Conservation (phyloP, 768 basidiomycete genomes). For the Macrolepiota dolichaula region DNA sequence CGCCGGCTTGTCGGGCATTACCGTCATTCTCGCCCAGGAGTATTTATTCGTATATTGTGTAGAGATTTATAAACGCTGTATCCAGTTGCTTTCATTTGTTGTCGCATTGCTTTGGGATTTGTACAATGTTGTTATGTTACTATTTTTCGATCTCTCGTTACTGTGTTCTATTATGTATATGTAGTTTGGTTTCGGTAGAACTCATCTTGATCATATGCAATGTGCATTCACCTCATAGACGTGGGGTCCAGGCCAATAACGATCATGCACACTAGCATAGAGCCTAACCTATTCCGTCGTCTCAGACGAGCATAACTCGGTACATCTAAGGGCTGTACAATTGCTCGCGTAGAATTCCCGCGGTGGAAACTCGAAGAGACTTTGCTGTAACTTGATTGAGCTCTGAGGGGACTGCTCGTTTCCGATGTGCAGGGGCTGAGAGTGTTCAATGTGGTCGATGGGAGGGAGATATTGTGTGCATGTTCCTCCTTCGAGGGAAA, state of each 20-base stretch:
- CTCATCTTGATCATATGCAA: too few relatives aligned
- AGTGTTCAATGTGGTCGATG: neutral
- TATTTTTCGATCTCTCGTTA: neutral
- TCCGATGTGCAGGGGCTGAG: slow-evolving; percentile 1
- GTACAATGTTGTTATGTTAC: slow-evolving; percentile 1
- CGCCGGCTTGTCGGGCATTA: neutral
- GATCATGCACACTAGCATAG: too few relatives aligned
- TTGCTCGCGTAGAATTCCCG: neutral
- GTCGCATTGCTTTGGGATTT: neutral
- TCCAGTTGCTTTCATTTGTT: neutral
- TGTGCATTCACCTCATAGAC: too few relatives aligned
- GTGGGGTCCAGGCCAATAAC: too few relatives aligned
- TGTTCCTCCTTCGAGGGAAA: neutral
- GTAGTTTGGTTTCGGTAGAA: neutral
- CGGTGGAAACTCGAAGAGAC: neutral
- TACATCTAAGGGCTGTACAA: too few relatives aligned
- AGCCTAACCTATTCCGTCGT: too few relatives aligned
- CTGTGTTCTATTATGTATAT: neutral
- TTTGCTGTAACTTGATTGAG: neutral
- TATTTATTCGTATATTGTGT: neutral
- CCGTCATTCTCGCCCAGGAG: neutral
- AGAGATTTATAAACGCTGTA: neutral
- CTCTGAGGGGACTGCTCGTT: neutral
- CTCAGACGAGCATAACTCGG: too few relatives aligned
- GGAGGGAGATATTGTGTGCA: neutral